A percentile compares a stretch with the other conserved stretches of the same genome.
Conservation (phyloP, 2,329 filamentous ascomycete species). For the Curvularia eragrostidis region DNA sequence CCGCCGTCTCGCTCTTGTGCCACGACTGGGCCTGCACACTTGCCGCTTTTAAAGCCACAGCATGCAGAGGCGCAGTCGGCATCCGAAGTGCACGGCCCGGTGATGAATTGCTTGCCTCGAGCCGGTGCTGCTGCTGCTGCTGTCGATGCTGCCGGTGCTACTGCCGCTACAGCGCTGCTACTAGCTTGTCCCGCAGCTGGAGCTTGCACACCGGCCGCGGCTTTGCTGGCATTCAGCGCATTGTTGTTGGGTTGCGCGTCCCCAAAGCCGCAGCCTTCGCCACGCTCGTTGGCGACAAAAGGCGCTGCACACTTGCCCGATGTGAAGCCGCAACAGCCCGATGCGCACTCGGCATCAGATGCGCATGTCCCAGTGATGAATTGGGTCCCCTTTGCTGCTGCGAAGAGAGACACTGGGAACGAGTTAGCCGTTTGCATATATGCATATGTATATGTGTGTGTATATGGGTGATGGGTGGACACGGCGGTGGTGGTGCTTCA, state of each 20-base stretch:
- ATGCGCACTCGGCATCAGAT: constrained; percentile 38
- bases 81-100: constrained; percentile 47
- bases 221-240: constrained; percentile 29
- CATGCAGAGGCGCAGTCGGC: constrained; percentile 50
- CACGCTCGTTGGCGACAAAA: constrained; percentile 44
- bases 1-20: constrained; percentile 48
- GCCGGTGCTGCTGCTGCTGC: neutral
- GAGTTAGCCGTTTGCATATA: constrained; percentile 6
- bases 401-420: constrained; percentile 32
- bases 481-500: neutral
- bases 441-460: no score
- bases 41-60: constrained; percentile 46
- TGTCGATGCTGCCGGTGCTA: neutral
- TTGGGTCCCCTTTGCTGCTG: constrained; percentile 37
- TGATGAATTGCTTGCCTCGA: constrained; percentile 50
- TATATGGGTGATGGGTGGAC: neutral
- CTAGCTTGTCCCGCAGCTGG: neutral
- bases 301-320: constrained; percentile 44
- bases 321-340: constrained; percentile 38
- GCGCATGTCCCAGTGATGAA: constrained; percentile 41
- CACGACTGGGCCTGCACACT: constrained; percentile 41
- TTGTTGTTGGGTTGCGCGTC: constrained; percentile 44
- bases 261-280: constrained; percentile 49
- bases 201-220: constrained; percentile 9
- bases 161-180: neutral